A percentile compares a stretch with the other conserved stretches of the same genome.
Conservation (phyloP, 768 basidiomycete genomes). For the Trametes meyenii region DNA sequence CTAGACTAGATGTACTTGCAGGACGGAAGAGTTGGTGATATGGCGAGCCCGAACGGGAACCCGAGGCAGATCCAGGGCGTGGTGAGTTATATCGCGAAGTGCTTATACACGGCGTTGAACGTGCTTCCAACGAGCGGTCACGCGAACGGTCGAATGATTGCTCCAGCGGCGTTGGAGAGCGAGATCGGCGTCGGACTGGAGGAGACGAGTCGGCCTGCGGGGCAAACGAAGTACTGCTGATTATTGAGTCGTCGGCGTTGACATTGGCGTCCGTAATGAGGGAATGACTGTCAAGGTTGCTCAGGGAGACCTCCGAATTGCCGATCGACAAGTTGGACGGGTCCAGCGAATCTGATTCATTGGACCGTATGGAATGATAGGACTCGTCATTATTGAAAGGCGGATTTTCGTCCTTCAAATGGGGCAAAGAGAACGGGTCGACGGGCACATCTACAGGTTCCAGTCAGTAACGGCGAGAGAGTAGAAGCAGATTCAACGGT, state of each 20-base stretch:
- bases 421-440: slow-evolving; percentile 30
- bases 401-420: slow-evolving; percentile 31
- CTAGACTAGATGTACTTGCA: slow-evolving; percentile 26
- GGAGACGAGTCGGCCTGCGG: slow-evolving; percentile 16
- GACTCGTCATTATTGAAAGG: slow-evolving; percentile 32
- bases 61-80: slow-evolving; percentile 20
- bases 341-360: slow-evolving; percentile 23
- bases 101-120: slow-evolving; percentile 19
- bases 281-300: slow-evolving; percentile 34
- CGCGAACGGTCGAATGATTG: slow-evolving; percentile 17
- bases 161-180: slow-evolving; percentile 7
- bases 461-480: neutral
- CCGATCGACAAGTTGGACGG: slow-evolving; percentile 34
- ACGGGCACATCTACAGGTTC: slow-evolving; percentile 5
- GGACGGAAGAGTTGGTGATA: slow-evolving; percentile 22
- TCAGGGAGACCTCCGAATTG: slow-evolving; percentile 40
- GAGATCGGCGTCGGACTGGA: neutral
- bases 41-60: slow-evolving; percentile 19
- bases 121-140: slow-evolving; percentile 18
- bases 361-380: slow-evolving; percentile 23
- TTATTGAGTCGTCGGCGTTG: slow-evolving; percentile 9
- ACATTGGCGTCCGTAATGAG: slow-evolving; percentile 10
- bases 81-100: slow-evolving; percentile 20
- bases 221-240: slow-evolving; percentile 9
- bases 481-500: neutral